Conservation (phyloP, 257 asterid genomes). For the Solanum pimpinellifolium region DNA sequence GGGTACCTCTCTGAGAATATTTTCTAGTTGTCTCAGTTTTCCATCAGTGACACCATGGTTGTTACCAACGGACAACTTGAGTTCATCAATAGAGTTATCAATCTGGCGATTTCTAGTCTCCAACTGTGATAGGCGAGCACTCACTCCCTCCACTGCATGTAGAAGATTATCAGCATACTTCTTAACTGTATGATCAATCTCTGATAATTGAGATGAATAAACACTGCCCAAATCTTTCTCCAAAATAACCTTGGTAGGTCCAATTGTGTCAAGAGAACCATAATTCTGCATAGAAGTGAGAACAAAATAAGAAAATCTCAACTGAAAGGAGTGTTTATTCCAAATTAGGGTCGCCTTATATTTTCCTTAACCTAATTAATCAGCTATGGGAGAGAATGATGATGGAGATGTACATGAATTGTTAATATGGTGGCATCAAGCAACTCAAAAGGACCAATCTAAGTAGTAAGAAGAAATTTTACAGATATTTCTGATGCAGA, state of each 20-base stretch:
- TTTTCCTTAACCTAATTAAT: neutral
- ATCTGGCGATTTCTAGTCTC: slow-evolving; percentile 67
- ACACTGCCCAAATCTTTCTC: slow-evolving; percentile 42
- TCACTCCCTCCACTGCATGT: slow-evolving; percentile 63
- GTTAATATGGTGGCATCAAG: neutral
- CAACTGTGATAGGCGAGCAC: slow-evolving; percentile 81
- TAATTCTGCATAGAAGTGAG: slow-evolving; percentile 32
- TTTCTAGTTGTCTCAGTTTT: slow-evolving; percentile 65
- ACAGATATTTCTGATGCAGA: neutral
- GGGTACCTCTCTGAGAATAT: slow-evolving; percentile 71
- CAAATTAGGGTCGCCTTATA: neutral
- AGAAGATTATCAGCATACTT: slow-evolving; percentile 66
- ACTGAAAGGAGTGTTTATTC: neutral
- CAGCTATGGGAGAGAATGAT: neutral
- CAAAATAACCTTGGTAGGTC: slow-evolving; percentile 43
- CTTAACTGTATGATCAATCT: slow-evolving; percentile 74
- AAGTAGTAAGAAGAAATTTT: neutral
- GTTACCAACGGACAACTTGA: slow-evolving; percentile 61
- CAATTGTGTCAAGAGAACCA: slow-evolving; percentile 45
- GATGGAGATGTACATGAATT: neutral
- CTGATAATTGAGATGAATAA: slow-evolving; percentile 44
- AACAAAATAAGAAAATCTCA: neutral
- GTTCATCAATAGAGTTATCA: slow-evolving; percentile 74
- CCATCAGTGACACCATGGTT: slow-evolving; percentile 67
- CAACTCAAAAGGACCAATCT: neutral